Evolutionary conservation across 306 rosid species (phyloP).

Genomic region (Corylus americana): DNA sequence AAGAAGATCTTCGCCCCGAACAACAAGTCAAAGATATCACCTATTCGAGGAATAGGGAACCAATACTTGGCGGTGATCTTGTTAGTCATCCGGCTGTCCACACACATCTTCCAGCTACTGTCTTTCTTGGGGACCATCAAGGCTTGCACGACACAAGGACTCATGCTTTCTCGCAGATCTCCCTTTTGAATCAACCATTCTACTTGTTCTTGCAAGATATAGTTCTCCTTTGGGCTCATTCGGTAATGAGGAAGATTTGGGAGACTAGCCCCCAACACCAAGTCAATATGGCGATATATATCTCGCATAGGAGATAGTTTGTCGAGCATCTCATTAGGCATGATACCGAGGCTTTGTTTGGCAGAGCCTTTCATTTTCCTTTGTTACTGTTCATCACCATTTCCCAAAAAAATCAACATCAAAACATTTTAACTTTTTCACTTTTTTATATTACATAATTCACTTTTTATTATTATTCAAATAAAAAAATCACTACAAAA

Average conservation of each 20-base stretch:
- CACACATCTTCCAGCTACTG: background rate
- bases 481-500: too few relatives aligned
- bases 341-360: background rate
- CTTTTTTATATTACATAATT: too few relatives aligned
- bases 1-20: too few relatives aligned
- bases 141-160: background rate
- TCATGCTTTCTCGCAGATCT: background rate
- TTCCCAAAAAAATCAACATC: too few relatives aligned
- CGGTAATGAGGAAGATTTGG: background rate
- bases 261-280: background rate
- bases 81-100: background rate
- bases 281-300: too few relatives aligned
- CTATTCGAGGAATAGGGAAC: background rate
- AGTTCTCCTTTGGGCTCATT: background rate
- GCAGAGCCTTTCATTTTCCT: too few relatives aligned
- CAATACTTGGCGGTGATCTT: background rate
- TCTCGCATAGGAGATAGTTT: too few relatives aligned
- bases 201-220: too few relatives aligned
- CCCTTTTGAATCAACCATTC: background rate
- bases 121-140: background rate
- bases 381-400: too few relatives aligned
- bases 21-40: background rate
- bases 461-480: too few relatives aligned
- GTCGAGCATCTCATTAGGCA: background rate
- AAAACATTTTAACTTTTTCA: too few relatives aligned